phyloP scores from a whole-genome alignment of 2,329 filamentous ascomycete species.

The Capronia americana region DNA sequence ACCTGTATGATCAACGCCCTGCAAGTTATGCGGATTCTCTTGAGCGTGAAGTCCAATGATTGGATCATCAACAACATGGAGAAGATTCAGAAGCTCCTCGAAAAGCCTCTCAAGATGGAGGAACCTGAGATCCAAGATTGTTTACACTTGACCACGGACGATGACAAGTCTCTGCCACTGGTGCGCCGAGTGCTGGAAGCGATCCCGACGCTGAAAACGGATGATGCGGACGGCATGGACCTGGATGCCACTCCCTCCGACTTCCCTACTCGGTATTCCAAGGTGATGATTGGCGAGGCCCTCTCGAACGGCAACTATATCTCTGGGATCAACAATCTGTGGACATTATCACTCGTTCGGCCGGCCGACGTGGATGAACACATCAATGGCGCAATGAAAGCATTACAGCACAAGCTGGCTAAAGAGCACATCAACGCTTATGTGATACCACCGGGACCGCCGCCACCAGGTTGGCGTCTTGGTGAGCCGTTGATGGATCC shows the following conservation, averaged over 20 bases:
- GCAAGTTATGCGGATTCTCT: constrained; percentile 86
- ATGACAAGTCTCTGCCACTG: constrained; percentile 71
- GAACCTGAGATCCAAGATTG: constrained; percentile 93
- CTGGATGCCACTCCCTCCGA: constrained; percentile 78
- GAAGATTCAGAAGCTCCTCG: constrained; percentile 82
- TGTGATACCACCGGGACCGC: constrained; percentile 49
- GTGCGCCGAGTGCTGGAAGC: constrained; percentile 72
- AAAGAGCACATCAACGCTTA: constrained; percentile 87
- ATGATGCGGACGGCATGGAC: constrained; percentile 84
- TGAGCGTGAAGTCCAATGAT: constrained; percentile 85
- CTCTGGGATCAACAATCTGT: constrained; percentile 89
- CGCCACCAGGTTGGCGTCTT: constrained; percentile 49
- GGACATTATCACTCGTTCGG: constrained; percentile 85
- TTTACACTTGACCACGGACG: constrained; percentile 73
- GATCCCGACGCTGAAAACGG: constrained; percentile 81
- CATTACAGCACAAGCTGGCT: constrained; percentile 86
- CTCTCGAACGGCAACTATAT: constrained; percentile 81
- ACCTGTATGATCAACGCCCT: constrained; percentile 82
- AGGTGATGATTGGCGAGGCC: constrained; percentile 84
- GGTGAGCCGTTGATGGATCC: constrained; percentile 61
- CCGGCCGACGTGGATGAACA: constrained; percentile 89
- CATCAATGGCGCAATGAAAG: constrained; percentile 87
- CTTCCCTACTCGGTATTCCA: constrained; percentile 78
- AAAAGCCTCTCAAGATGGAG: constrained; percentile 87
- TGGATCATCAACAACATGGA: constrained; percentile 84